Percentiles rank a stretch among this genome's conserved stretches.
phyloP scores from a whole-genome alignment of 805 yeast genomes.

The Wickerhamomyces sydowiorum region DNA sequence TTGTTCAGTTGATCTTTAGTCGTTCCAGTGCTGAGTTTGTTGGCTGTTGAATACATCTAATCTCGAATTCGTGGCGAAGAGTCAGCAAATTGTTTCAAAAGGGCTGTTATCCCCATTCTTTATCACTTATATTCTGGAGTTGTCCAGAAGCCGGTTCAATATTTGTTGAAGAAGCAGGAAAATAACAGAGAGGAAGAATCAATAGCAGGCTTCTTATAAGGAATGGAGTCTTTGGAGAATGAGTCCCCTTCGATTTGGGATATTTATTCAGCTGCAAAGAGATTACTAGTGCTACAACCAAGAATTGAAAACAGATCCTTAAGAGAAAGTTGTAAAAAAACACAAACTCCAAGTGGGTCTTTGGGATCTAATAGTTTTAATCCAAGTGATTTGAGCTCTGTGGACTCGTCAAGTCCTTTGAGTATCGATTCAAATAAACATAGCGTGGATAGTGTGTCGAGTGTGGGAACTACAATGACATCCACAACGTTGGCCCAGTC shows the following conservation, averaged over 20 bases:
- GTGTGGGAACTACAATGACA: slow-evolving; percentile 8
- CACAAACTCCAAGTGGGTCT: slow-evolving; percentile 6
- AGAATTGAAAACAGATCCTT: slow-evolving; percentile 25
- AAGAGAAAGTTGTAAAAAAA: slow-evolving; percentile 21
- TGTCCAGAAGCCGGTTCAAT: too few species aligned
- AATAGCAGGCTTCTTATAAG: slow-evolving; percentile 4
- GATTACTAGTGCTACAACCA: slow-evolving; percentile 23
- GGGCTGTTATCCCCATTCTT: too few species aligned
- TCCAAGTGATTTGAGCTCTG: slow-evolving; percentile 4
- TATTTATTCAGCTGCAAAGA: slow-evolving; percentile 26
- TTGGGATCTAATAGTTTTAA: neutral
- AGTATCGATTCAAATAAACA: slow-evolving; percentile 19
- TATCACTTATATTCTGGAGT: too few species aligned
- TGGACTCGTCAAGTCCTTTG: slow-evolving; percentile 16
- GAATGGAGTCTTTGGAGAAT: neutral
- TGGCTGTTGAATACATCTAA: too few species aligned
- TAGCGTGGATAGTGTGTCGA: slow-evolving; percentile 14
- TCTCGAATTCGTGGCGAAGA: too few species aligned
- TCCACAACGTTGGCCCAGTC: slow-evolving; percentile 4
- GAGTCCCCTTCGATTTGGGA: slow-evolving; percentile 26
- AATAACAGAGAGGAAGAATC: neutral
- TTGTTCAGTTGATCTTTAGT: too few species aligned
- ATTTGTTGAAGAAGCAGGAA: neutral
- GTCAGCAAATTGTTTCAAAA: too few species aligned
- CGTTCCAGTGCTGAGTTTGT: too few species aligned